Evolutionary conservation across 1,284 basidiomycete genomes (phyloP).

Genomic region (Marasmius fiardii): DNA sequence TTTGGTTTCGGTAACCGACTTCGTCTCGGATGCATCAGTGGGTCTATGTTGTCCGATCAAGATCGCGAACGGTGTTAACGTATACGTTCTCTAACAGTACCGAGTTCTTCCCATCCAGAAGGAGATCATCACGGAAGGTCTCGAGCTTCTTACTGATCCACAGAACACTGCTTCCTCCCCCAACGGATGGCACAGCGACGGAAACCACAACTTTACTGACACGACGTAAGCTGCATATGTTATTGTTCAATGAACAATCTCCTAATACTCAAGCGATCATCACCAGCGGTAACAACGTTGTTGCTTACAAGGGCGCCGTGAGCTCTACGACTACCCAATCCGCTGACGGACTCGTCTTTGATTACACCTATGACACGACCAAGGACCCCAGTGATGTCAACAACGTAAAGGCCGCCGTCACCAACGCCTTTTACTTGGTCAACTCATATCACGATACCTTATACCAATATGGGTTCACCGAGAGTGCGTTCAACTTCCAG

Average conservation of each 20-base stretch:
- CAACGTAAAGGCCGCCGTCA: slow-evolving; percentile 44
- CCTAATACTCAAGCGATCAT: background rate
- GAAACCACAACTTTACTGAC: slow-evolving; percentile 13
- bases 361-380: slow-evolving; percentile 31
- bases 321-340: slow-evolving; percentile 17
- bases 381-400: slow-evolving; percentile 17
- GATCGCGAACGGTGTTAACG: background rate
- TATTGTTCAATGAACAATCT: too few species aligned
- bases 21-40: slow-evolving; percentile 42
- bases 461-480: slow-evolving; percentile 8
- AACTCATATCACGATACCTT: slow-evolving; percentile 46
- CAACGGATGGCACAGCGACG: slow-evolving; percentile 17
- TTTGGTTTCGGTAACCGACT: slow-evolving; percentile 54
- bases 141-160: slow-evolving; percentile 31
- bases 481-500: slow-evolving; percentile 23
- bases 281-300: slow-evolving; percentile 32
- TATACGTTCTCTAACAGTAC: slow-evolving; percentile 23
- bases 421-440: slow-evolving; percentile 49
- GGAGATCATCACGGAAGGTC: slow-evolving; percentile 28
- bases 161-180: slow-evolving; percentile 24
- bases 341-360: slow-evolving; percentile 22
- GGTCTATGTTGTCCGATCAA: slow-evolving; percentile 17
- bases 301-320: slow-evolving; percentile 30
- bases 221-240: slow-evolving; percentile 13
- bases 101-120: slow-evolving; percentile 33